Conservation (phyloP, 306 rosid species). For the Prunus dulcis region DNA sequence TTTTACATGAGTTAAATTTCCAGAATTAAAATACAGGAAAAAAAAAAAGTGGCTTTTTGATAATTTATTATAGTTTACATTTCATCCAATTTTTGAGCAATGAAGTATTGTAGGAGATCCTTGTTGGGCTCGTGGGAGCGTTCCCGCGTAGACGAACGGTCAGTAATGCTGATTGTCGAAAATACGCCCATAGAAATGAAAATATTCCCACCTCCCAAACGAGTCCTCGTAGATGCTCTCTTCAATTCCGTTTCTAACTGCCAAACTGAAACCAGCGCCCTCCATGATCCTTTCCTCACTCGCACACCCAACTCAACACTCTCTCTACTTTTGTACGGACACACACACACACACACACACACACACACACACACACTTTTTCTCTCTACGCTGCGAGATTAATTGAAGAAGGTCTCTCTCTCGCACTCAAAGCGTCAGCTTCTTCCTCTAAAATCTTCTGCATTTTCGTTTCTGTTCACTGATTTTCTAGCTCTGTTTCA, state of each 20-base stretch:
- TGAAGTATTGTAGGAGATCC: no score
- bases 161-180: background rate
- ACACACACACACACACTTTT: background rate
- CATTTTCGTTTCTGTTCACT: background rate
- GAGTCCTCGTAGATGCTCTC: background rate
- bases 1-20: no score
- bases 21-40: no score
- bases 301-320: background rate
- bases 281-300: background rate
- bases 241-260: slow-evolving; percentile 3
- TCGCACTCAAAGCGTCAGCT: background rate
- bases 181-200: background rate
- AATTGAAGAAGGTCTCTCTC: background rate
- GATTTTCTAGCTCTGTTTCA: background rate
- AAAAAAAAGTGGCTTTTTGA: no score
- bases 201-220: background rate
- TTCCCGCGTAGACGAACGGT: background rate
- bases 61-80: no score
- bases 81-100: no score
- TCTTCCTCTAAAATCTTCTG: background rate
- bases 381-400: background rate
- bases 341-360: background rate
- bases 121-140: background rate
- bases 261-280: background rate
- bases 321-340: background rate